Percentiles rank a stretch among this genome's conserved stretches.
Evolutionary conservation across 1,284 basidiomycete genomes (phyloP).

Genomic region (Ganoderma sinense): DNA sequence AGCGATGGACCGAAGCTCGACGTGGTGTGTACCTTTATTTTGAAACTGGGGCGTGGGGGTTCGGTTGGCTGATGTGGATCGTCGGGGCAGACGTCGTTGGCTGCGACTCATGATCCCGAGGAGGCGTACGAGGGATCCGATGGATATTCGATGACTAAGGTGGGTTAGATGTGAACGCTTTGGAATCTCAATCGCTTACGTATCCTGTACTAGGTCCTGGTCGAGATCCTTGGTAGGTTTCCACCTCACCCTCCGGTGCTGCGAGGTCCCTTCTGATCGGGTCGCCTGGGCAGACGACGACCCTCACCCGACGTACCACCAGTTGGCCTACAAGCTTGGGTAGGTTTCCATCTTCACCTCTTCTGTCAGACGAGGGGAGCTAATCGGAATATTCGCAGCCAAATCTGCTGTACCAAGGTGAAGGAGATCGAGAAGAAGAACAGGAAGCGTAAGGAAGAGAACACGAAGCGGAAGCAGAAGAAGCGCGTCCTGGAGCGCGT

Average conservation of each 20-base stretch:
- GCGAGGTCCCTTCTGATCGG: neutral
- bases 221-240: conserved; percentile 17
- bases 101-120: conserved; percentile 17
- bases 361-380: neutral
- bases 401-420: neutral
- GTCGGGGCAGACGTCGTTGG: conserved; percentile 14
- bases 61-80: neutral
- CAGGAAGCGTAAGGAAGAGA: neutral
- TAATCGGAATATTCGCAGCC: neutral
- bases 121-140: conserved; percentile 12
- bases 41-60: neutral
- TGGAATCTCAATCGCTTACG: neutral
- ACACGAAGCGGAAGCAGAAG: neutral
- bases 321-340: conserved; percentile 16
- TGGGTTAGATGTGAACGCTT: neutral
- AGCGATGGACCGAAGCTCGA: neutral
- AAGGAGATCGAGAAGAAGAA: conserved; percentile 11
- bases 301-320: conserved; percentile 13
- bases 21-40: neutral
- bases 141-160: conserved; percentile 23
- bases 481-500: conserved; percentile 7
- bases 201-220: conserved; percentile 10
- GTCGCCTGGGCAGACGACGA: conserved; percentile 13
- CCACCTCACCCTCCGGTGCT: too few species aligned
- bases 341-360: neutral